These are phyloP conservation scores for Globisporangium mamillatum DNA, from an alignment of 352 stramenopile species.

Conservation along the genomic window DNA sequence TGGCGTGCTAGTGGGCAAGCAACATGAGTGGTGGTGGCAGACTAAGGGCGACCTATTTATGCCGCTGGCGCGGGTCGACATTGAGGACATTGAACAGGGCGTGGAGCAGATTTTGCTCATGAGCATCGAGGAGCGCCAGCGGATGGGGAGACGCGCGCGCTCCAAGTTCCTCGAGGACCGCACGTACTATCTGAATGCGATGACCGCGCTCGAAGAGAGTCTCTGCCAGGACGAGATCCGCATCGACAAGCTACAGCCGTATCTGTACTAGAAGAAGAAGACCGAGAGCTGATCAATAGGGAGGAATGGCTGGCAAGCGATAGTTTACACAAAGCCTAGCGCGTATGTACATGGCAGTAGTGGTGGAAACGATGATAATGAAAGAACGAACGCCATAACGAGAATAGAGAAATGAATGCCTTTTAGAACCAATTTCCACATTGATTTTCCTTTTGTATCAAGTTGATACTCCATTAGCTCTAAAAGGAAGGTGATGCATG, in stretches of 20 bases:
- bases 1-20: slow-evolving; percentile 62
- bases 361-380: too few relatives aligned
- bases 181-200: slow-evolving; percentile 78
- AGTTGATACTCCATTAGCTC: not conserved
- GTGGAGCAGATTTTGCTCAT: slow-evolving; percentile 71
- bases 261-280: slow-evolving; percentile 53
- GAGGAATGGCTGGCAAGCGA: too few relatives aligned
- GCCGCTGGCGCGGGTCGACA: slow-evolving; percentile 57
- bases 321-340: too few relatives aligned
- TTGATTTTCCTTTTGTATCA: not conserved
- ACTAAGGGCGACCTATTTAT: slow-evolving; percentile 85
- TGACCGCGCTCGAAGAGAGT: slow-evolving; percentile 73
- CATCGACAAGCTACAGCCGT: slow-evolving; percentile 72
- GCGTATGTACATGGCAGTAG: not conserved
- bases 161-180: slow-evolving; percentile 76
- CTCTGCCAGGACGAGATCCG: slow-evolving; percentile 78
- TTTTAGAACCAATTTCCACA: not conserved
- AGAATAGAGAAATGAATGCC: not conserved
- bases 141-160: slow-evolving; percentile 64
- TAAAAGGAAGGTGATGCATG: not conserved
- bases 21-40: slow-evolving; percentile 75
- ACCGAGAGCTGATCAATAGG: too few relatives aligned
- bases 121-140: slow-evolving; percentile 67
- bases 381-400: not conserved
- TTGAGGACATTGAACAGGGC: slow-evolving; percentile 61